Percentiles rank a stretch among this genome's conserved stretches.
Conservation (phyloP, 2,329 filamentous ascomycete genomes). For the Penicillium corylophilum region DNA sequence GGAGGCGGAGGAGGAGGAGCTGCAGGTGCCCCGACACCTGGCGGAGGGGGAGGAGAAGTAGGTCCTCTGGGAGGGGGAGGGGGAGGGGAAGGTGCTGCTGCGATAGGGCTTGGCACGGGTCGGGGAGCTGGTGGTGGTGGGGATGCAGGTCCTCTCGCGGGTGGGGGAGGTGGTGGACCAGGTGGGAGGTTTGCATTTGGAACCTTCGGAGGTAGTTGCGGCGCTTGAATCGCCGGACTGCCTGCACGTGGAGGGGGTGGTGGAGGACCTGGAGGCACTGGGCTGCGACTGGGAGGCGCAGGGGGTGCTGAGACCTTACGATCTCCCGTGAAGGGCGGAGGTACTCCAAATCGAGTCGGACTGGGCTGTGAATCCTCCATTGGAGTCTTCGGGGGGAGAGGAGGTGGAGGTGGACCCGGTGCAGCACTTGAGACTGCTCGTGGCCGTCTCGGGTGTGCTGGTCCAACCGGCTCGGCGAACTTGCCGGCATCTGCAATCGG, state of each 20-base stretch:
- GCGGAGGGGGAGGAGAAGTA: conserved; percentile 27
- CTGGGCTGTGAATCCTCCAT: conserved; percentile 59
- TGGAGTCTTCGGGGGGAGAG: conserved; percentile 67
- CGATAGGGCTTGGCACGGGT: conserved; percentile 28
- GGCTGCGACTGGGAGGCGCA: conserved; percentile 69
- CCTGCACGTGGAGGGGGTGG: conserved; percentile 59
- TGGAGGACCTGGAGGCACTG: conserved; percentile 60
- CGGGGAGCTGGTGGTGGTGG: conserved; percentile 45
- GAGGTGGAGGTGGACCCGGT: conserved; percentile 66
- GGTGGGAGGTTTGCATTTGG: conserved; percentile 35
- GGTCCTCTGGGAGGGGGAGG: conserved; percentile 45
- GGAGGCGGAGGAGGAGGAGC: conserved; percentile 42
- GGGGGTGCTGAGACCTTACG: conserved; percentile 63
- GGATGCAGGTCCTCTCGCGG: conserved; percentile 46
- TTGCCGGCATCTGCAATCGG: conserved; percentile 88
- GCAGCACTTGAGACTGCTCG: conserved; percentile 51
- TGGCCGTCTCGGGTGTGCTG: conserved; percentile 48
- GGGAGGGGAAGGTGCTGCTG: conserved; percentile 40
- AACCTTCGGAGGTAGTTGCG: conserved; percentile 52
- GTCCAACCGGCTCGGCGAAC: conserved; percentile 61
- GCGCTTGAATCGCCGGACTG: conserved; percentile 38
- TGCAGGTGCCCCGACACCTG: conserved; percentile 32
- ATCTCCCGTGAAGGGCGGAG: conserved; percentile 73
- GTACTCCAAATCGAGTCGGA: conserved; percentile 67
- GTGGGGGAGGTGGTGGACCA: conserved; percentile 60